These are phyloP conservation scores for Pichia rugopelliculosa DNA, from an alignment of 805 yeast species.

Conservation along the genomic window DNA sequence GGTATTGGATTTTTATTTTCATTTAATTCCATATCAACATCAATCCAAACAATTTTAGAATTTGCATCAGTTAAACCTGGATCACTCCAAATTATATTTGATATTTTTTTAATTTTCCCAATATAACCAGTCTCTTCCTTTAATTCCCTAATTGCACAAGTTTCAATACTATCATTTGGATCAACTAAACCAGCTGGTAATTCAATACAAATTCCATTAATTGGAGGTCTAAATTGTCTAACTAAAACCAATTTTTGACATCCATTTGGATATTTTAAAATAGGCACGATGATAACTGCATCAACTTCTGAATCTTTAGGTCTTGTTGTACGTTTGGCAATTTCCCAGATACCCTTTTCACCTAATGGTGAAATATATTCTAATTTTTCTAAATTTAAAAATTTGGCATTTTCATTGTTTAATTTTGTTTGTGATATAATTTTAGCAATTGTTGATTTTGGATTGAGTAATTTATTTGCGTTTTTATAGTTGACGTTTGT, in stretches of 20 bases:
- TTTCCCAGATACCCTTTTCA: constrained; percentile 74
- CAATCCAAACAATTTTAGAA: constrained; percentile 67
- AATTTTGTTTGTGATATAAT: constrained; percentile 27
- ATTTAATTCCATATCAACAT: constrained; percentile 60
- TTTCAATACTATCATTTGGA: constrained; percentile 66
- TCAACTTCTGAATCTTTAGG: constrained; percentile 57
- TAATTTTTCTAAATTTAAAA: constrained; percentile 62
- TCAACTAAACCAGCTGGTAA: constrained; percentile 95
- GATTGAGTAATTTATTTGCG: constrained; percentile 15
- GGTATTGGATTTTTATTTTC: constrained; percentile 66
- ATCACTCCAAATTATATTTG: constrained; percentile 34
- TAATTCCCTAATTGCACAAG: constrained; percentile 82
- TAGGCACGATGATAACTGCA: constrained; percentile 86
- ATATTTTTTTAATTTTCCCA: constrained; percentile 39
- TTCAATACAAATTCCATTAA: constrained; percentile 80
- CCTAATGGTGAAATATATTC: constrained; percentile 72
- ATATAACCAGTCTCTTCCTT: constrained; percentile 90
- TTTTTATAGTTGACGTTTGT: constrained; percentile 1
- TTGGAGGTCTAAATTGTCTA: constrained; percentile 92
- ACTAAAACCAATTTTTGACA: constrained; percentile 55
- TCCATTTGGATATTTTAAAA: constrained; percentile 32
- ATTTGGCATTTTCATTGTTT: constrained; percentile 42
- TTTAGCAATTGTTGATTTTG: constrained; percentile 22
- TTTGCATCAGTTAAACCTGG: constrained; percentile 84
- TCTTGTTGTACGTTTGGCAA: constrained; percentile 75